Conservation (phyloP, 352 stramenopile species). For the Globisporangium paroecandrum region DNA sequence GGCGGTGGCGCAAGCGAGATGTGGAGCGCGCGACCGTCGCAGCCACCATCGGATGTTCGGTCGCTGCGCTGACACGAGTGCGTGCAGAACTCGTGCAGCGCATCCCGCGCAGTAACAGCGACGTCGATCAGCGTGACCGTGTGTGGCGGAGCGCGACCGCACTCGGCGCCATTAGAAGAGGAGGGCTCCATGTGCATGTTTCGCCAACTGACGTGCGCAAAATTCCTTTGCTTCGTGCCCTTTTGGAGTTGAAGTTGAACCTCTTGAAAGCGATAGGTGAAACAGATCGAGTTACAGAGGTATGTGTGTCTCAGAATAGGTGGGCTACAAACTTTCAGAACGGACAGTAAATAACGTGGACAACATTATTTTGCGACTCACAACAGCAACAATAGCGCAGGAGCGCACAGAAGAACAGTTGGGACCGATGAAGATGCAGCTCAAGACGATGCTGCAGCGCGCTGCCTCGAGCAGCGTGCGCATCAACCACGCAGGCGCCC, state of each 20-base stretch:
- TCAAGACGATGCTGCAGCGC: neutral
- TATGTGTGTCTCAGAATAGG: neutral
- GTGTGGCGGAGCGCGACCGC: neutral
- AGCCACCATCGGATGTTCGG: slow-evolving; percentile 6
- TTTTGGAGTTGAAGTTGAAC: slow-evolving; percentile 17
- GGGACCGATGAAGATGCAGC: slow-evolving; percentile 12
- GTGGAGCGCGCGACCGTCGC: slow-evolving; percentile 19
- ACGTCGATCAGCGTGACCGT: neutral
- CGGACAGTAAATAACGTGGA: neutral
- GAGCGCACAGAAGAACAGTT: neutral
- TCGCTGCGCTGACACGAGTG: slow-evolving; percentile 20
- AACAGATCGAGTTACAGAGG: neutral
- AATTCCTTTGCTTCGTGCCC: slow-evolving; percentile 6
- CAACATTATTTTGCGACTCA: neutral
- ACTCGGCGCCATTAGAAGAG: neutral
- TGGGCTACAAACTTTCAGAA: neutral
- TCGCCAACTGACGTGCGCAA: neutral
- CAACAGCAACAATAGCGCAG: neutral
- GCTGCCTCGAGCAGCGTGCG: neutral
- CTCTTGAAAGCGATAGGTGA: slow-evolving; percentile 6
- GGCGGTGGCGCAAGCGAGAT: slow-evolving; percentile 28
- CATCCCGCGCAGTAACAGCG: neutral
- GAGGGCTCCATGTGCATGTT: slow-evolving; percentile 7
- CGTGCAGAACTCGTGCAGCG: slow-evolving; percentile 28
- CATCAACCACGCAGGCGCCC: neutral